Base-by-base conservation (phyloP, 2,329 filamentous ascomycete species). In the Fusarium nisikadoi region DNA sequence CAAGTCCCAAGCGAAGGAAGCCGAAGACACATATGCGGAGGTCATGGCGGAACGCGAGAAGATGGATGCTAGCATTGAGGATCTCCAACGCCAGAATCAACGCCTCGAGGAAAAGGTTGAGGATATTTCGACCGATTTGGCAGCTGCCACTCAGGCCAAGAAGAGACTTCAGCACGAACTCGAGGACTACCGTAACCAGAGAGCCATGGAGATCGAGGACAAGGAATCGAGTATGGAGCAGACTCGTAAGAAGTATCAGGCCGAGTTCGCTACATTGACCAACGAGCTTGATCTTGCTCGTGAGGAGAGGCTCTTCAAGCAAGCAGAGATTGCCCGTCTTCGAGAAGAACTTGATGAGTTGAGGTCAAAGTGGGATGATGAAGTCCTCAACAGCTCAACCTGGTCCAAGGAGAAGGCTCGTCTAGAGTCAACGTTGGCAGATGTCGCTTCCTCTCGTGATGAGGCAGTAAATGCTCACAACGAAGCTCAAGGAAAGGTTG, bases 361-460 rank as follows among this genome's bases (percentile, higher is more conserved):
- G 65, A 91, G 96, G 73, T 94, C 92, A 75, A 98, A 98, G 84
- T 98, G 96, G 95, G 96, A 99, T 78, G 94, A 98, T 76, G 95
- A 99, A 83, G 94, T 98, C 16, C 89, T 98, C 75, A 98, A 98
- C 83, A 97, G 94, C 82, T 97, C 94, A 20, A 97, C 95, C 2
- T 98, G 96, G 95, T 95, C 95, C 17, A 99, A 99, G 84, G 95
- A 99, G 84, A 98, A 98, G 86, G 89, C 94, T 20, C 92, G 95
- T 20, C 87, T 99, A 43, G 95, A 98, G 80, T 90, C 94, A 67
- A 97, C 94, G 9, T 86, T 99, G 60, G 91, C 95, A 55, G 94
- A 98, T 80, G 89, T 98, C 36, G 92, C 93, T 16, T 91, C 93
- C 53, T 97, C 94, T n/a, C 91, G 95, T 6, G 95, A 99, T 73